phyloP scores from a whole-genome alignment of 352 stramenopile genomes.

The Phytopythium litorale region DNA sequence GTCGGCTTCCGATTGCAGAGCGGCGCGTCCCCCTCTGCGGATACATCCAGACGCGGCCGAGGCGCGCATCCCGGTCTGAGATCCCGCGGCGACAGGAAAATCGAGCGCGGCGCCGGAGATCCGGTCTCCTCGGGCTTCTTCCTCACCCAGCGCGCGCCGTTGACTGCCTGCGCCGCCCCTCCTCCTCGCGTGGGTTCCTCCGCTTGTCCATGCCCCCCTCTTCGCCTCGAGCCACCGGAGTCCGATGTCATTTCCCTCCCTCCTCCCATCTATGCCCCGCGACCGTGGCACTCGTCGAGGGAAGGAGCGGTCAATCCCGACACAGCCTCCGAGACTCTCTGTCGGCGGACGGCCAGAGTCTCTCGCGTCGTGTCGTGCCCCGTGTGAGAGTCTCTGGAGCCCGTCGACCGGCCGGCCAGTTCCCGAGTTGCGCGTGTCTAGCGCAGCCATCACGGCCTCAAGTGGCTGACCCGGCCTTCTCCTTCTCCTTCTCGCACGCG shows the following conservation, averaged over 20 bases:
- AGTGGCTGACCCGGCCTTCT: neutral
- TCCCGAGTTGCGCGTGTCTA: neutral
- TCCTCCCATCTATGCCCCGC: neutral
- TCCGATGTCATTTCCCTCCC: neutral
- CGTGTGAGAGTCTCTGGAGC: neutral
- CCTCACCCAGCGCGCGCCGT: neutral
- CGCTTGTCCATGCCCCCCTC: neutral
- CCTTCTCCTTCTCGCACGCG: neutral
- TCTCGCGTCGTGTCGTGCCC: no score
- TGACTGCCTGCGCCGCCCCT: slow-evolving; percentile 1
- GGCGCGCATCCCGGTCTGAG: neutral
- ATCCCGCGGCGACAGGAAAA: neutral
- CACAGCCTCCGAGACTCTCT: neutral
- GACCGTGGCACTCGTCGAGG: neutral
- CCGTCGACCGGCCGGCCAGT: neutral
- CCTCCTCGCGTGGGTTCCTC: slow-evolving; percentile 2
- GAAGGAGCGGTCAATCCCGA: no score
- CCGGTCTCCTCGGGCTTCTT: neutral
- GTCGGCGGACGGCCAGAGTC: neutral
- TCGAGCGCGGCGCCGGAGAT: neutral
- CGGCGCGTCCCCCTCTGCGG: neutral
- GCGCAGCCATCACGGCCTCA: neutral
- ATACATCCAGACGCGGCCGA: neutral
- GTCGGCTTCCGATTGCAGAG: neutral
- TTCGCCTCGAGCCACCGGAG: no score